These are phyloP conservation scores for Malus orientalis DNA, from an alignment of 306 rosid genomes.

Conservation along the genomic window DNA sequence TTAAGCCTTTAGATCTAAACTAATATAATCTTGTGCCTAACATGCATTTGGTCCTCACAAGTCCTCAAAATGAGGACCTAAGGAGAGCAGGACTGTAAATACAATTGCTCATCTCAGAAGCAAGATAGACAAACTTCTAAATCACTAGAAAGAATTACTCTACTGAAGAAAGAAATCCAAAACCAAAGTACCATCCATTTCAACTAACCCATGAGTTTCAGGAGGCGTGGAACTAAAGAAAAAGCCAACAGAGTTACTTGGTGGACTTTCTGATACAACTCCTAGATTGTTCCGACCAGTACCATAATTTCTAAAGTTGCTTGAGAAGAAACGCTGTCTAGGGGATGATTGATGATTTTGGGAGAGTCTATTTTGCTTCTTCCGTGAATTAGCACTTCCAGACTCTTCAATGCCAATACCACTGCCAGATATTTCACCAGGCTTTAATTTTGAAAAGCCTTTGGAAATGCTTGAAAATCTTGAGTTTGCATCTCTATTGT, in stretches of 20 bases:
- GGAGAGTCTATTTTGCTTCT: conserved; percentile 54
- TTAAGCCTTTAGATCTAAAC: no score
- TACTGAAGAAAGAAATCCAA: not conserved
- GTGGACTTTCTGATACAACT: conserved; percentile 84
- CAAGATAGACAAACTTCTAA: not conserved
- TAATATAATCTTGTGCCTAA: no score
- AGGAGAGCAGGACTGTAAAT: no score
- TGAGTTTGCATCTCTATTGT: conserved; percentile 52
- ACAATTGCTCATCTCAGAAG: not conserved
- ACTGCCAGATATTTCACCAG: conserved; percentile 36
- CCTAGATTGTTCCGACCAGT: conserved; percentile 56
- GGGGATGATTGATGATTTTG: conserved; percentile 59
- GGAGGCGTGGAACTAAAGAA: conserved; percentile 96
- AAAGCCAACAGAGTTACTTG: conserved; percentile 88
- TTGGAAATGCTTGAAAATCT: conserved; percentile 37
- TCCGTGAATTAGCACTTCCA: conserved; percentile 51
- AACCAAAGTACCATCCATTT: conserved; percentile 14
- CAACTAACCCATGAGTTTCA: conserved; percentile 79
- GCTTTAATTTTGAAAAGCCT: conserved; percentile 53
- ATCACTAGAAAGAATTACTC: not conserved
- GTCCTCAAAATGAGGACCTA: no score
- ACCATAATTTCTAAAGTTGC: conserved; percentile 76
- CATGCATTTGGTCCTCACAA: no score
- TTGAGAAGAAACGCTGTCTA: conserved; percentile 79
- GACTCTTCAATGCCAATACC: conserved; percentile 44